Base-by-base conservation (phyloP, 768 basidiomycete species). In the Rhodotorula graminis region DNA sequence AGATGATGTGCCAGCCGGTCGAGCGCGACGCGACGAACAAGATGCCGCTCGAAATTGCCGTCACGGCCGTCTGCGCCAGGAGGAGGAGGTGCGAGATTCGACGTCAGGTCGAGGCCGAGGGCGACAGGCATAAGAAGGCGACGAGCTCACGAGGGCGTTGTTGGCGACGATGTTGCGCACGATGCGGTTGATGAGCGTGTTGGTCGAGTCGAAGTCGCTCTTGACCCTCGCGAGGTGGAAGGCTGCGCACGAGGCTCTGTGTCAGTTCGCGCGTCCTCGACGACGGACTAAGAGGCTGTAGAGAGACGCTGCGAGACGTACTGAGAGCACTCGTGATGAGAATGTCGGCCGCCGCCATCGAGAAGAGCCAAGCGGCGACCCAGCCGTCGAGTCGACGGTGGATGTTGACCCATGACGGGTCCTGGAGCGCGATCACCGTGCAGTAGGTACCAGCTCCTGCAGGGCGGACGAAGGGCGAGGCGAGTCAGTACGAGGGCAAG, bases 141-240 rank as follows among this genome's bases (percentile, higher is more conserved):
- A 29, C 10, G 12, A 10, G n/a, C 42, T 12, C 27, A 60, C 59
- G 37, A 60, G 23, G 0, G 27, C 42, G 27, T 60, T 60, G 42
- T 60, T 60, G 27, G 59, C 59, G 42, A 60, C 59, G 15, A 40
- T 60, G 42, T 15, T 12, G 27, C 59, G 37, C 9, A 60, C n/a
- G 44, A 60, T 60, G n/a, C 59, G 59, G 42, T 46, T 42, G 59
- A 60, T 19, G n/a, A 60, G 27, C n/a, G 42, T 40, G 42, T 60
- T 37, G 25, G 59, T 60, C 42, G 12, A 8, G 15, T 14, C 42
- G 10, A 60, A 60, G 16, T 40, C 27, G n/a, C 59, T 37, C 11
- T 27, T 25, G 21, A 37, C 40, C 10, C 19, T 25, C 6, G n/a
- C n/a, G 40, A 60, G 42, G n/a, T 60, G n/a, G n/a, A 29, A 60